Evolutionary conservation across 192 early-diverging fungal genomes (phyloP).

Genomic region (Coemansia brasiliensis): DNA sequence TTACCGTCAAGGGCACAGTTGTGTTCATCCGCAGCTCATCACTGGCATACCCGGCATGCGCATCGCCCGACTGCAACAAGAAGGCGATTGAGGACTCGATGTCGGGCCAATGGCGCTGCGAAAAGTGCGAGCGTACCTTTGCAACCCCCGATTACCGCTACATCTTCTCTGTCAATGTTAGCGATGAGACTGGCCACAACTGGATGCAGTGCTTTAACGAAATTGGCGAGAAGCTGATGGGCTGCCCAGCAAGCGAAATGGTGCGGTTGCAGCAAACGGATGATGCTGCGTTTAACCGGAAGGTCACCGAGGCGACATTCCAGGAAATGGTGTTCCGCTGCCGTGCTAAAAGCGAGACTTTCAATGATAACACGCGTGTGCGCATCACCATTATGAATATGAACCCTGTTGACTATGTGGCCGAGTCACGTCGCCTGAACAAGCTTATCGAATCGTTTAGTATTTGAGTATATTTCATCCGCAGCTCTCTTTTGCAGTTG

Average conservation of each 20-base stretch:
- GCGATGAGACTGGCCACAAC: slow-evolving; percentile 76
- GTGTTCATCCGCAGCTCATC: slow-evolving; percentile 70
- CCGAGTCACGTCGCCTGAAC: slow-evolving; percentile 56
- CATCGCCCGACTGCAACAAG: slow-evolving; percentile 76
- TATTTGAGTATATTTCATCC: background rate
- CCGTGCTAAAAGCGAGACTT: slow-evolving; percentile 62
- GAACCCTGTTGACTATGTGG: slow-evolving; percentile 60
- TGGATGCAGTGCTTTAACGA: slow-evolving; percentile 93
- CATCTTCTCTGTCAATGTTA: slow-evolving; percentile 67
- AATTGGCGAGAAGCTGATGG: slow-evolving; percentile 64
- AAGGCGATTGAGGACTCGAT: slow-evolving; percentile 72
- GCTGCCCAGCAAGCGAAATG: slow-evolving; percentile 70
- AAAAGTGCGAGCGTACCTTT: slow-evolving; percentile 77
- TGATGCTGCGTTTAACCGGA: slow-evolving; percentile 54
- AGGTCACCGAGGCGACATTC: slow-evolving; percentile 62
- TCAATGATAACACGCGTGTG: slow-evolving; percentile 62
- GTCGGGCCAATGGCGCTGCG: slow-evolving; percentile 80
- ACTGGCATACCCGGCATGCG: slow-evolving; percentile 84
- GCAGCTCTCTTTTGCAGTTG: no score
- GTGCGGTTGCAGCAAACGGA: slow-evolving; percentile 56
- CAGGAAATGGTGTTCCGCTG: slow-evolving; percentile 72
- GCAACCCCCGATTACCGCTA: slow-evolving; percentile 81
- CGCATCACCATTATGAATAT: slow-evolving; percentile 54
- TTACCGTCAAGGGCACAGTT: slow-evolving; percentile 70
- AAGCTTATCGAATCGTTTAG: slow-evolving; percentile 48